Percentiles rank a stretch among this genome's conserved stretches.
These are phyloP conservation scores for Arctostaphylos glauca DNA, from an alignment of 148 eudicot genomes.

Conservation along the genomic window DNA sequence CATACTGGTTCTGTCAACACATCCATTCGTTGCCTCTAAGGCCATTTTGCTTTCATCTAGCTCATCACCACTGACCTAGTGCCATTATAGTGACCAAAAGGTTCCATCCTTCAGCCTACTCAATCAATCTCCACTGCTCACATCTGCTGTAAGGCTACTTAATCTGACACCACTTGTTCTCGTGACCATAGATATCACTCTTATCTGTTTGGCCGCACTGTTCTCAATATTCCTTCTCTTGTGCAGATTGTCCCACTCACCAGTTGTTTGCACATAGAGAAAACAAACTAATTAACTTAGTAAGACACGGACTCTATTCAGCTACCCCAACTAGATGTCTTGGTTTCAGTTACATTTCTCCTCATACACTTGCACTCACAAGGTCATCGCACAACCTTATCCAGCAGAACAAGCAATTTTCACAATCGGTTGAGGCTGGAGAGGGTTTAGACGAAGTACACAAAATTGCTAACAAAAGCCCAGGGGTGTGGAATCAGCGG, in stretches of 20 bases:
- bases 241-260: not conserved
- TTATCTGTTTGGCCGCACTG: not conserved
- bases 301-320: not conserved
- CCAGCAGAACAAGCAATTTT: not conserved
- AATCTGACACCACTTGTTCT: not conserved
- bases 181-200: not conserved
- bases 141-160: not conserved
- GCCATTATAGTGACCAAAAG: not conserved
- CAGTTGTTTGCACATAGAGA: not conserved
- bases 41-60: not conserved
- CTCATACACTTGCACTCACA: not conserved
- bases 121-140: not conserved
- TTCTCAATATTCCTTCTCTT: not conserved
- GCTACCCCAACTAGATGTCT: not conserved
- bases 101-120: not conserved
- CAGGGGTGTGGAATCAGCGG: not conserved
- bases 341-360: not conserved
- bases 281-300: not conserved
- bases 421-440: not conserved
- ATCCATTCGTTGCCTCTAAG: not conserved
- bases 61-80: conserved; percentile 3
- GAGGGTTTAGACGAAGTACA: not conserved
- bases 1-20: not conserved
- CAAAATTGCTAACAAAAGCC: not conserved
- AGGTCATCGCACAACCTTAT: not conserved